phyloP scores from a whole-genome alignment of 148 eudicot genomes.

The Amaranthus hypochondriacus region DNA sequence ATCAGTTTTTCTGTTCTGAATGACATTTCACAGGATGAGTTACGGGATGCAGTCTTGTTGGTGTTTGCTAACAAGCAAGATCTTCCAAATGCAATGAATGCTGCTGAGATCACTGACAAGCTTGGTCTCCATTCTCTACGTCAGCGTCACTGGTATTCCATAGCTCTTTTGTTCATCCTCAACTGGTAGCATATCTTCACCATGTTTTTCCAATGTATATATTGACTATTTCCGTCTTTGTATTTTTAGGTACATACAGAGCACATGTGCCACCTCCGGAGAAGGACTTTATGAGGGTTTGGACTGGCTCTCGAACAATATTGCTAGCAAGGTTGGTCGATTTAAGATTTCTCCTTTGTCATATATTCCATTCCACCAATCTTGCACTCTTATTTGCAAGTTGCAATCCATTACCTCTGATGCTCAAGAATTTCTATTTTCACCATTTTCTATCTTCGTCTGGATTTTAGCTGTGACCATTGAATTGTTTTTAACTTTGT shows the following conservation, averaged over 20 bases:
- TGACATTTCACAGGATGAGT: conserved; percentile 19
- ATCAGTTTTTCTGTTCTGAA: neutral
- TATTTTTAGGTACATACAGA: conserved; percentile 29
- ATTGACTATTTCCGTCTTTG: neutral
- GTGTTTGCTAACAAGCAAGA: conserved; percentile 36
- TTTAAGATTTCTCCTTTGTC: neutral
- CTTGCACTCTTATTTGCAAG: neutral
- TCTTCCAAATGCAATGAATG: conserved; percentile 38
- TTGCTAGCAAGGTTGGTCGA: conserved; percentile 31
- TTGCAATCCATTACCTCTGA: neutral
- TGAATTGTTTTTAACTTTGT: neutral
- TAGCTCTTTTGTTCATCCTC: neutral
- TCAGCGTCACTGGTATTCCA: conserved; percentile 32
- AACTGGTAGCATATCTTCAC: neutral
- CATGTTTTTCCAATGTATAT: neutral
- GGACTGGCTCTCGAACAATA: conserved; percentile 38
- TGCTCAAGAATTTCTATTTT: neutral
- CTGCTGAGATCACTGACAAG: conserved; percentile 36
- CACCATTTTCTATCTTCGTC: neutral
- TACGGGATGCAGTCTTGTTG: conserved; percentile 35
- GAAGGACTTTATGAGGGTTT: conserved; percentile 35
- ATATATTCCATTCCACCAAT: neutral
- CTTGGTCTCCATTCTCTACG: conserved; percentile 39
- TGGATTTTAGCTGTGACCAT: neutral
- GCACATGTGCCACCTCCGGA: conserved; percentile 35